Base-by-base conservation (phyloP, 441 rosid species). In the Cnidoscolus chayamansa region DNA sequence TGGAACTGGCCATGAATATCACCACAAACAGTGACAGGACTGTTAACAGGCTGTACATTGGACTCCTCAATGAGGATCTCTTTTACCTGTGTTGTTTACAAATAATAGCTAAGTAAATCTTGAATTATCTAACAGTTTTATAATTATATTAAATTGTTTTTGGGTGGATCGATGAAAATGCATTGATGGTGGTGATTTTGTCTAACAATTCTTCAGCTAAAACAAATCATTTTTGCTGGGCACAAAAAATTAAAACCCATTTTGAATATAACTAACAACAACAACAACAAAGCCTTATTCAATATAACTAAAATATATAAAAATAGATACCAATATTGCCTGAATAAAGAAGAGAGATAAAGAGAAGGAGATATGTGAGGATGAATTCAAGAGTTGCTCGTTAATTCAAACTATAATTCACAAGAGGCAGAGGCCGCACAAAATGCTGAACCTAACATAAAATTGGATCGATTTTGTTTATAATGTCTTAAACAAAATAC, bases 1-100 rank as follows among this genome's bases (percentile, higher is more conserved):
- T 96, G 99, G 85, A 93, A 96, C 85, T 96, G 98, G 55, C 98
- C 99, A 78, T 96, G 99, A 73, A 91, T 93, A 78, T 96, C 99
- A 83, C 98, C 98, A 75, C 98, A 96, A 55, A 96, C 98, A 7
- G 98, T 96, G 67, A 96, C 99, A 9, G 97, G 98, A 83, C 99
- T 96, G 89, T 96, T 96, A 40, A 96, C 97, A 66, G 99, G 99
- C 77, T 96, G 99, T 68, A 96, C 98, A 77, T 96, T 96, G 31
- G 99, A 96, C 79, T 93, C 98, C 84, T 96, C 99, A 67, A 93
- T 88, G 20, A 96, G 91, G 80, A 91, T 90, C 80, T 93, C 99
- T 80, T 96, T 96, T 60, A 93, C 97, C 98, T 96, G 86, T 7
- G 54, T 56, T 4, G 16, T 16, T 19, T 60, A 59, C 37, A 32